Evolutionary conservation across 2,329 filamentous ascomycete species (phyloP), one percentile per base, ranked within the genome.

Genomic region (Bipolaris gigantea): DNA sequence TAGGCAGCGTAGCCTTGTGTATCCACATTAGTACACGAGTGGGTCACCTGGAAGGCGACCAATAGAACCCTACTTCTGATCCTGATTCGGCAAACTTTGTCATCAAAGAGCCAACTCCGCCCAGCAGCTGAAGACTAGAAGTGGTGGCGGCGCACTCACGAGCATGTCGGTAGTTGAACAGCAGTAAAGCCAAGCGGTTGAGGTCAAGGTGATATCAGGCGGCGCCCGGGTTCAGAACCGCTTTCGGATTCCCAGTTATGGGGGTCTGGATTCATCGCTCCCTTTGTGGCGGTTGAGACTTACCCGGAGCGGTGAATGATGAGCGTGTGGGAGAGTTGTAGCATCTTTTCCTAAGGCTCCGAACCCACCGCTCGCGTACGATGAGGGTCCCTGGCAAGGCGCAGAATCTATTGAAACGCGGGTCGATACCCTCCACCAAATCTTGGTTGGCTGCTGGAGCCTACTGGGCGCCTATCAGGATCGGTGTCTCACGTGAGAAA

Each of bases 91-190:
- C 41, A 43, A 50, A 33, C 19, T 13, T 53, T 15, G 39, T 40
- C 23, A 21, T 27, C 47, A 38, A 23, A 21, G 25, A 46, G 13
- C 36, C 11, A 13, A 39, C 23, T 49, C 4, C 32, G 33, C 48
- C 59, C 59, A 59, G 46, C 43, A 56, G 59, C 56, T 60, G 52
- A 56, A 30, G 33, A 46, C 34, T 21, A 50, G 32, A 27, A 39
- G 36, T 23, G 40, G 30, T 51, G 36, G 53, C 50, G 41, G 40
- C 32, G 36, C 38, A 44, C 36, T 32, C 45, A 55, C 56, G 54
- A 54, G 38, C 53, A 48, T 59, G 39, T 52, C 57, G 60, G 54
- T 48, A 61, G 50, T 46, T 59, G 55, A 55, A 44, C 40, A 45
- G 27, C 35, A 49, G 45, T 30, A 30, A 44, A 57, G 48, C 53